Conservation (phyloP, 2,329 filamentous ascomycete genomes). For the Nigrospora osmanthi region DNA sequence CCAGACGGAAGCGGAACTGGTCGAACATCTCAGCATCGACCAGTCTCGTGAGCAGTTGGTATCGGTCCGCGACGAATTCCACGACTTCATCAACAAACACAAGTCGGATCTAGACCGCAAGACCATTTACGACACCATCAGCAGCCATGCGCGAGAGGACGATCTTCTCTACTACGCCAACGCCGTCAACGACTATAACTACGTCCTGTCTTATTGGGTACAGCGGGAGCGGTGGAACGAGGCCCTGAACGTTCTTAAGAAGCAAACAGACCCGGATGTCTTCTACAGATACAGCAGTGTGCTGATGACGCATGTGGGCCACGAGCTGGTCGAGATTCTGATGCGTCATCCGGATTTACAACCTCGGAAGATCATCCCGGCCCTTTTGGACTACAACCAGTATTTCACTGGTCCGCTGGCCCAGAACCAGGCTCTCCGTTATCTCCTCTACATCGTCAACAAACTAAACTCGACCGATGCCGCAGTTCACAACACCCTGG, state of each 20-base stretch:
- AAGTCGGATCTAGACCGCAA: slow-evolving; percentile 83
- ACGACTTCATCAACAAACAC: slow-evolving; percentile 79
- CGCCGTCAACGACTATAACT: slow-evolving; percentile 84
- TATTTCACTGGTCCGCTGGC: slow-evolving; percentile 57
- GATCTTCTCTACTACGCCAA: slow-evolving; percentile 90
- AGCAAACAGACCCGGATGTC: slow-evolving; percentile 83
- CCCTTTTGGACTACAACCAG: slow-evolving; percentile 88
- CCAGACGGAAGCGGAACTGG: slow-evolving; percentile 76
- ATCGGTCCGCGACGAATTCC: slow-evolving; percentile 68
- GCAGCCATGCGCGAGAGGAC: slow-evolving; percentile 88
- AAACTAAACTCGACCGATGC: slow-evolving; percentile 72
- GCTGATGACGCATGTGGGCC: slow-evolving; percentile 82
- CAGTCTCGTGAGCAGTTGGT: slow-evolving; percentile 68
- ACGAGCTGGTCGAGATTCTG: slow-evolving; percentile 86
- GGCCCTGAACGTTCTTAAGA: slow-evolving; percentile 80
- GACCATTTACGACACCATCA: slow-evolving; percentile 92
- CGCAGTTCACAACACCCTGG: slow-evolving; percentile 92
- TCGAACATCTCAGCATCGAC: slow-evolving; percentile 61
- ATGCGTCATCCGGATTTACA: slow-evolving; percentile 86
- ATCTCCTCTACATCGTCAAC: slow-evolving; percentile 89
- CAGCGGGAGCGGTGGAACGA: slow-evolving; percentile 89
- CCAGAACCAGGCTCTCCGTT: slow-evolving; percentile 87
- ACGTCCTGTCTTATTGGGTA: slow-evolving; percentile 94
- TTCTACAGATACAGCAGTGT: slow-evolving; percentile 97
- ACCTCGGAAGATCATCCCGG: slow-evolving; percentile 82